These are phyloP conservation scores for Telopea speciosissima DNA, from an alignment of 177 flowering plant genomes.

Conservation along the genomic window DNA sequence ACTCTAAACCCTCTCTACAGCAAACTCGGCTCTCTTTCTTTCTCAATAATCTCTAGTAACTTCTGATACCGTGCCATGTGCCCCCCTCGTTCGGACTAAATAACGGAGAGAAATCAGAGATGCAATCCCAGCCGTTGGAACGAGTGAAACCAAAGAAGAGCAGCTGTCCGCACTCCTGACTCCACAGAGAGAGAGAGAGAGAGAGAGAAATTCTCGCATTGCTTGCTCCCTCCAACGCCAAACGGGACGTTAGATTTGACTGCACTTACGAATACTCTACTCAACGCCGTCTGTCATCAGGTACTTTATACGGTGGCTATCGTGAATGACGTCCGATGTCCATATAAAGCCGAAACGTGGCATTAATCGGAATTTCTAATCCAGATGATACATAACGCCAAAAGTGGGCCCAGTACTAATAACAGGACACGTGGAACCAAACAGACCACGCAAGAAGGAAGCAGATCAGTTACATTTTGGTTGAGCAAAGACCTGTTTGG, in stretches of 20 bases:
- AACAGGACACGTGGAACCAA: not conserved
- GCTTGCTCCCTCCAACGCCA: constrained; percentile 13
- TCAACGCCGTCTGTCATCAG: not conserved
- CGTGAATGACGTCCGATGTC: not conserved
- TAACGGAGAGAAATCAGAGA: not conserved
- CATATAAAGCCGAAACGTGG: not conserved
- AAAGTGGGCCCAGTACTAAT: no score
- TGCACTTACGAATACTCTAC: not conserved
- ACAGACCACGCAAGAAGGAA: not conserved
- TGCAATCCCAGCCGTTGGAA: constrained; percentile 21
- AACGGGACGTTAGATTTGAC: constrained; percentile 15
- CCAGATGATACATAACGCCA: no score
- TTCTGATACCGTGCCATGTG: not conserved
- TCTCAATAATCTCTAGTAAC: not conserved
- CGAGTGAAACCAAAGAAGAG: not conserved
- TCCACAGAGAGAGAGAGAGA: constrained; percentile 6
- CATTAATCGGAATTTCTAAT: no score
- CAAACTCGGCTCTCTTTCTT: not conserved
- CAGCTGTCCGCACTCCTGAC: constrained; percentile 11
- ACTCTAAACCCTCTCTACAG: not conserved
- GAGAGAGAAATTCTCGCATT: constrained; percentile 10
- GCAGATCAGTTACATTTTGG: no score
- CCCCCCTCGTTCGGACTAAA: not conserved
- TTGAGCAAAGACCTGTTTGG: no score
- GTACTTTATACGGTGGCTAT: not conserved